Conservation (phyloP, 225 moss, liverwort and hornwort species). For the Physcomitrium patens region DNA sequence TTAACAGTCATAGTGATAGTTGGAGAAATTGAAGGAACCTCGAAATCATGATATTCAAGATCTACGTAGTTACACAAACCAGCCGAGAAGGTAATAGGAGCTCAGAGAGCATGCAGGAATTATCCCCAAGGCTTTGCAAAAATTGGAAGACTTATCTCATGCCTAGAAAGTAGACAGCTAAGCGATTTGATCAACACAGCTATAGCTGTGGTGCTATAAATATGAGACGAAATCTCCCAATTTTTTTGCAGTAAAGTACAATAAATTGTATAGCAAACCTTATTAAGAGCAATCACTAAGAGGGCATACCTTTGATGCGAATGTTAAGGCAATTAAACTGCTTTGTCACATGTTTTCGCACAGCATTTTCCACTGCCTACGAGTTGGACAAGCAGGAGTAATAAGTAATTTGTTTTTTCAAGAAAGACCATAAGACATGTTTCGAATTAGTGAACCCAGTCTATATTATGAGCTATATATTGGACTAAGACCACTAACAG, state of each 20-base stretch:
- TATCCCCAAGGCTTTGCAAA: conserved; percentile 7
- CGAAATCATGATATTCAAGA: conserved; percentile 3
- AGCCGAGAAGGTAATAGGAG: conserved; percentile 3
- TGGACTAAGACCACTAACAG: conserved; percentile 16
- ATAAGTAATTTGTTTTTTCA: conserved; percentile 14
- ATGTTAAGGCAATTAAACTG: conserved; percentile 63
- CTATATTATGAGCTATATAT: conserved; percentile 8
- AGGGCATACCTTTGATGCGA: conserved; percentile 66
- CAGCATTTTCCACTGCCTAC: conserved; percentile 75
- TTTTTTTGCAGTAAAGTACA: conserved; percentile 22
- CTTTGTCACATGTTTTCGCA: conserved; percentile 64
- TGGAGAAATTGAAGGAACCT: conserved; percentile 5
- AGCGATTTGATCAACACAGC: not conserved
- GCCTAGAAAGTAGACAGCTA: conserved; percentile 3
- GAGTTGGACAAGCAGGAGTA: conserved; percentile 26
- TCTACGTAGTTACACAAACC: conserved; percentile 10
- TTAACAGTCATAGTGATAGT: conserved; percentile 22
- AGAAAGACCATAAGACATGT: conserved; percentile 13
- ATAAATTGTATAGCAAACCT: not conserved
- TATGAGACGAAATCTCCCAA: conserved; percentile 9
- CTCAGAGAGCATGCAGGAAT: conserved; percentile 3
- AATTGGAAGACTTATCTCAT: conserved; percentile 13
- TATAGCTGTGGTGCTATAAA: not conserved
- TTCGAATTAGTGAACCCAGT: not conserved
- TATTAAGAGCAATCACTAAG: conserved; percentile 3